Base-by-base conservation (phyloP, 2,329 filamentous ascomycete species). In the Hypoxylon sp. region DNA sequence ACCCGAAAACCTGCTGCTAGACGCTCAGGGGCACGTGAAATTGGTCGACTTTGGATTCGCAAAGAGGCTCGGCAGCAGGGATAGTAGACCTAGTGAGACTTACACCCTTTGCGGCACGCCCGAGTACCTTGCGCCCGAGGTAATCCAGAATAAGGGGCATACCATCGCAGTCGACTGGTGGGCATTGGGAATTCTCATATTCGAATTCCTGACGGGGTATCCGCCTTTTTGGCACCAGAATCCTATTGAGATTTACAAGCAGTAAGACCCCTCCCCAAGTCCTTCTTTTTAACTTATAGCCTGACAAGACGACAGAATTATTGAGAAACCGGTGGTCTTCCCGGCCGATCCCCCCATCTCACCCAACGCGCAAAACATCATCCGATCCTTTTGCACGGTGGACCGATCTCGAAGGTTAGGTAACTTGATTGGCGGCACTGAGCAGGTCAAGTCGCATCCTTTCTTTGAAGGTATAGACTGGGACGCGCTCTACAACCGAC, bases 191-290 rank as follows among this genome's bases (percentile, higher is more conserved):
- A 92, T 94, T 65, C 75, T 95, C 54, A 87, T 94, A 57, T 94
- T 92, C 73, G 91, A 95, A 71, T 94, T 94, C 70, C 77, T 94
- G 45, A 92, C 91, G 8, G 91, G 91, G 23, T 92, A 93, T 70
- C 91, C 91, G 11, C 91, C 91, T 0, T 95, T 94, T 71, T 95
- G 90, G 89, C 88, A 93, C 70, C 87, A 91, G 64, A 94, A 92
- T 64, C 90, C 90, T 1, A 90, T 94, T 64, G 91, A 93, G 72
- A 94, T 94, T 56, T 94, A 94, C 76, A 91, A 92, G 73, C 86
- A 89, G 86, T 88, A 68, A 66, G 83, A 75, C 40, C 31, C 13
- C 20, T 7, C 43, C 24, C 13, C 18, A 21, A 20, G 11, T n/a
- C 24, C 11, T 4, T 15, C 17, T 33, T 35, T 23, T 15, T 38